These are phyloP conservation scores for Aristolochia fimbriata DNA, from an alignment of 164 flowering plant species.

Conservation along the genomic window DNA sequence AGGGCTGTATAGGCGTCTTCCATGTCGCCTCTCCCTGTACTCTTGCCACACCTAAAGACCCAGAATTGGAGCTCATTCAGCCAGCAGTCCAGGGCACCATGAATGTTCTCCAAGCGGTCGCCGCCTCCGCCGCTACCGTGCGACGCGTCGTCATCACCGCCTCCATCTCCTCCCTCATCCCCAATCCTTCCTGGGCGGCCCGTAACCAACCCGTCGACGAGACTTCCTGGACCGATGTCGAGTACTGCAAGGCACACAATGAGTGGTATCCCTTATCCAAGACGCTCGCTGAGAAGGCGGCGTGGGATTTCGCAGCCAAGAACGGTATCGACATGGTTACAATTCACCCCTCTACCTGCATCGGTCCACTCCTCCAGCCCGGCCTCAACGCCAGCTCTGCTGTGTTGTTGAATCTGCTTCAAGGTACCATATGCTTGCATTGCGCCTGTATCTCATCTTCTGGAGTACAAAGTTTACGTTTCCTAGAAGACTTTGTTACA, in stretches of 20 bases:
- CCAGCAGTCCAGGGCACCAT: slow-evolving; percentile 77
- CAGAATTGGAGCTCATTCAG: slow-evolving; percentile 41
- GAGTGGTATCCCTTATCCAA: slow-evolving; percentile 88
- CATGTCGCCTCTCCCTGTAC: slow-evolving; percentile 88
- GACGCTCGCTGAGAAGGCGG: slow-evolving; percentile 80
- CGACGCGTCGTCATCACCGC: slow-evolving; percentile 74
- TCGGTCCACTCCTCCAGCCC: slow-evolving; percentile 68
- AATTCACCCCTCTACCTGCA: slow-evolving; percentile 65
- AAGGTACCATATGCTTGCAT: slow-evolving; percentile 15
- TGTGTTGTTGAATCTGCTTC: slow-evolving; percentile 49
- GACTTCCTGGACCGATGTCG: slow-evolving; percentile 71
- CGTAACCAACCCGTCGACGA: slow-evolving; percentile 36
- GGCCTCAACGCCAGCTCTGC: slow-evolving; percentile 72
- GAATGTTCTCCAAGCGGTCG: slow-evolving; percentile 57
- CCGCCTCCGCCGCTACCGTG: slow-evolving; percentile 22
- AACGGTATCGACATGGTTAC: slow-evolving; percentile 56
- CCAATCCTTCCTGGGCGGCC: slow-evolving; percentile 60
- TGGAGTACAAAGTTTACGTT: not conserved
- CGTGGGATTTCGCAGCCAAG: slow-evolving; percentile 60
- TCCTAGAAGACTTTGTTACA: too few species aligned
- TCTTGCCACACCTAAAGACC: slow-evolving; percentile 54
- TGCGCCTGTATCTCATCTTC: not conserved
- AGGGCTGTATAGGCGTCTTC: slow-evolving; percentile 58
- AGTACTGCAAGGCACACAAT: slow-evolving; percentile 62
- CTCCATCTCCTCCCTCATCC: slow-evolving; percentile 72